Base-by-base conservation (phyloP, 2,329 filamentous ascomycete species). In the Celoporthe dispersa region DNA sequence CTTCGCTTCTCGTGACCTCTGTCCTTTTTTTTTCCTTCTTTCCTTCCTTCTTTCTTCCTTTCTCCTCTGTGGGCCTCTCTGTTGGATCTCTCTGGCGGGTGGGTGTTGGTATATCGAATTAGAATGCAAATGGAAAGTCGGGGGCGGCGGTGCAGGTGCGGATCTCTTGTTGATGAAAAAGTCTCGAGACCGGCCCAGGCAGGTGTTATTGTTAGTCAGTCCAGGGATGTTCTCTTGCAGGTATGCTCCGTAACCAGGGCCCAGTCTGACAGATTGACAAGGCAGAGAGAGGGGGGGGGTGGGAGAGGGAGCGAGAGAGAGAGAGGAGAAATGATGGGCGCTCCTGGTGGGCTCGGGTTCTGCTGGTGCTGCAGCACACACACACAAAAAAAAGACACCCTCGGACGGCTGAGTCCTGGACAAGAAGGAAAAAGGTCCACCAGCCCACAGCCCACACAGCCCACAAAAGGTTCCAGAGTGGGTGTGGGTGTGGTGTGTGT, bases 81-180 rank as follows among this genome's bases (percentile, higher is more conserved):
- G 6, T 61, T 22, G 14, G 37, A 39, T 39, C 35, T 37, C 31
- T 41, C 25, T 41, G 59, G 59, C 59, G 31, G 37, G 33, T 41
- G 22, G 33, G 57, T 35, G 57, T 33, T n/a, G 57, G 57, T 61
- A 35, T n/a, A 19, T 37, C 35, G 35, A 19, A n/a, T 39, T 41
- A 39, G 31, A 39, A n/a, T 44, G 28, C 51, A 31, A 31, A 19
- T 57, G 48, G 48, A 33, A n/a, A 57, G 28, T 53, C n/a, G 28
- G 39, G 62, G 48, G 51, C 22, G 39, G 48, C 59, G 39, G 48
- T 44, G 61, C 44, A 66, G 25, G 51, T 44, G 60, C 44, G 65
- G 65, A 57, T 61, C 65, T 67, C 53, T 19, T 60, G 28, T 59
- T 14, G n/a, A 65, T 53, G 63, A 53, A 37, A n/a, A 28, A 55